Conservation (phyloP, 148 eudicot genomes). For the Silene conica region DNA sequence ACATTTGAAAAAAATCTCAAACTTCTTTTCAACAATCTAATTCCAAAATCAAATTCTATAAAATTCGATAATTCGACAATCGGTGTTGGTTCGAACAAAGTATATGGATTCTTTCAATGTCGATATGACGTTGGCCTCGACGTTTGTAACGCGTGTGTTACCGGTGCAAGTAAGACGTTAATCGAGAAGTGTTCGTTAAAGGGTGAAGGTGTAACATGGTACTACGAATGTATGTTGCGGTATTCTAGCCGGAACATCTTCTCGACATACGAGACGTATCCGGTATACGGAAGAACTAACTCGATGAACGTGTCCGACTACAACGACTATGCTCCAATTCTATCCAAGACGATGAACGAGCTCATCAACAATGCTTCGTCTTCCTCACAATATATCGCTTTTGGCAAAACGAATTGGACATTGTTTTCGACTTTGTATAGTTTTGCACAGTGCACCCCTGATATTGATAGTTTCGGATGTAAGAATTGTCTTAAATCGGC, state of each 20-base stretch:
- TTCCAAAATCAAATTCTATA: slow-evolving; percentile 7
- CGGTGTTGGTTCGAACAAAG: neutral
- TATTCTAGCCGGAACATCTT: slow-evolving; percentile 11
- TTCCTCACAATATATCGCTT: neutral
- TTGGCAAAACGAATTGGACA: neutral
- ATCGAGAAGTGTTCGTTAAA: neutral
- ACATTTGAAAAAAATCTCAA: slow-evolving; percentile 6
- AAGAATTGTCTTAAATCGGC: neutral
- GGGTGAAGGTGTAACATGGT: neutral
- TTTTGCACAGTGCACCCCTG: slow-evolving; percentile 9
- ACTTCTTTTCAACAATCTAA: neutral
- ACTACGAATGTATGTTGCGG: slow-evolving; percentile 15
- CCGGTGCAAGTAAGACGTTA: neutral
- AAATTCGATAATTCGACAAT: slow-evolving; percentile 3
- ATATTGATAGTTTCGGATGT: neutral
- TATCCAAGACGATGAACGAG: neutral
- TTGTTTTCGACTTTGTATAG: neutral
- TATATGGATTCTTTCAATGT: slow-evolving; percentile 15
- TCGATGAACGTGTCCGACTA: neutral
- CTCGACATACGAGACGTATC: slow-evolving; percentile 1
- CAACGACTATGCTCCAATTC: neutral
- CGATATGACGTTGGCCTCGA: neutral
- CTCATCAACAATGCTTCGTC: neutral
- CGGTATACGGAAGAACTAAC: neutral
- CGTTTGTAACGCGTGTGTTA: slow-evolving; percentile 14